Evolutionary conservation across 2,329 filamentous ascomycete genomes (phyloP).

Genomic region (Cladosporium velox): DNA sequence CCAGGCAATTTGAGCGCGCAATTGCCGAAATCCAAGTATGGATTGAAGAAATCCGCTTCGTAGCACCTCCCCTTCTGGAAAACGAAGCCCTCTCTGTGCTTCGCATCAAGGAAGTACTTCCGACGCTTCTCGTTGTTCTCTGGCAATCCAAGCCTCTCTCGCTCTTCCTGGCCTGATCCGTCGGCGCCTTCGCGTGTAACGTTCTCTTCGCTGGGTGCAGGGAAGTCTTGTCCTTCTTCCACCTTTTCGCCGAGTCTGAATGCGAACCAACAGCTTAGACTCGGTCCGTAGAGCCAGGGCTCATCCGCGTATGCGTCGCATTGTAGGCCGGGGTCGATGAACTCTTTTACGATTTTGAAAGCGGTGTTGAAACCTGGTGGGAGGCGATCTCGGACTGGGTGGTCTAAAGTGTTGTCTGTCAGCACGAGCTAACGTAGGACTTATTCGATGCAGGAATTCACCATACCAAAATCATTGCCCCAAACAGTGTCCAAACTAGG

Average conservation of each 20-base stretch:
- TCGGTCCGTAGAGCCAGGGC: constrained; percentile 83
- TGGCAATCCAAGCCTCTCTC: constrained; percentile 40
- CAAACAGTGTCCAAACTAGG: constrained; percentile 75
- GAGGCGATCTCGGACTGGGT: constrained; percentile 79
- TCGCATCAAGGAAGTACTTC: constrained; percentile 44
- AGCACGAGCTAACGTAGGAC: not conserved
- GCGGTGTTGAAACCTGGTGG: constrained; percentile 85
- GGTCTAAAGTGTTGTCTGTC: constrained; percentile 50
- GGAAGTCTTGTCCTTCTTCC: constrained; percentile 29
- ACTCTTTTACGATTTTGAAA: constrained; percentile 82
- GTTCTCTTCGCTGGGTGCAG: constrained; percentile 30
- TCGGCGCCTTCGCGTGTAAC: constrained; percentile 45
- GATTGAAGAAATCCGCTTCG: constrained; percentile 52
- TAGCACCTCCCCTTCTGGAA: constrained; percentile 50
- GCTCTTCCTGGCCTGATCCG: constrained; percentile 38
- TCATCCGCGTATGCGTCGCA: constrained; percentile 86
- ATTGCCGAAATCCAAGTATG: constrained; percentile 51
- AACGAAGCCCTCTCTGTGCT: constrained; percentile 40
- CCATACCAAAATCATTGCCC: constrained; percentile 75
- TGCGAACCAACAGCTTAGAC: constrained; percentile 37
- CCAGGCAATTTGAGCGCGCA: constrained; percentile 49
- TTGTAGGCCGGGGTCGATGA: constrained; percentile 84
- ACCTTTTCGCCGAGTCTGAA: constrained; percentile 35
- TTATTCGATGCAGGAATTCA: not conserved
- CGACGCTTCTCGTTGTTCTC: constrained; percentile 46